Conservation (phyloP, 805 yeast genomes). For the Wickerhamomyces pijperi region DNA sequence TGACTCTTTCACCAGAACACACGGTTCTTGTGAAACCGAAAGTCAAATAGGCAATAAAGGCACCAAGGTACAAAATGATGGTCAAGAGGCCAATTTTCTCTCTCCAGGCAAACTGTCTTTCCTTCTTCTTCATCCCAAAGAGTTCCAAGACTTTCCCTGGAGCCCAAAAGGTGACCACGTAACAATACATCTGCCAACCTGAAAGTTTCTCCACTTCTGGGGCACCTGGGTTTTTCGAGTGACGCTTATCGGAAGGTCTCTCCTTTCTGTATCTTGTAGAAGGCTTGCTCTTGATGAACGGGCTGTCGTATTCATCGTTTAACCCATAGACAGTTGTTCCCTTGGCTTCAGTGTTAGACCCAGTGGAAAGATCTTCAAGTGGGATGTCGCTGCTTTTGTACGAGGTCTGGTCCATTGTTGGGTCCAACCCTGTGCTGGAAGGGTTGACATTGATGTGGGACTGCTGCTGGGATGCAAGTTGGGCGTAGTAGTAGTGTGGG, state of each 20-base stretch:
- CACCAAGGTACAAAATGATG: slow-evolving; percentile 62
- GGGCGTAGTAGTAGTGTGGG: slow-evolving; percentile 71
- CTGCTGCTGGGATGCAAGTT: slow-evolving; percentile 56
- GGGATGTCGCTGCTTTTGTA: slow-evolving; percentile 8
- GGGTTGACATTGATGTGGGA: slow-evolving; percentile 56
- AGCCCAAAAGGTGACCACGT: slow-evolving; percentile 81
- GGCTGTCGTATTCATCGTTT: slow-evolving; percentile 41
- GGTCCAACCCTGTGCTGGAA: slow-evolving; percentile 64
- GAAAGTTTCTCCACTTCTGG: slow-evolving; percentile 15
- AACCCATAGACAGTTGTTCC: slow-evolving; percentile 48
- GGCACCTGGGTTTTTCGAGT: neutral
- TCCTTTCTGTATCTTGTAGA: slow-evolving; percentile 1
- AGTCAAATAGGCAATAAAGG: slow-evolving; percentile 73
- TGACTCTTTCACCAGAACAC: slow-evolving; percentile 37
- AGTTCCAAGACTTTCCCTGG: slow-evolving; percentile 61
- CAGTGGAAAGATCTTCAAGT: slow-evolving; percentile 11
- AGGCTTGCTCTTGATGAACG: slow-evolving; percentile 8
- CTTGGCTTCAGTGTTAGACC: slow-evolving; percentile 9
- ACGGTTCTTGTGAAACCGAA: slow-evolving; percentile 85
- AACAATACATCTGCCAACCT: slow-evolving; percentile 78
- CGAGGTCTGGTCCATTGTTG: slow-evolving; percentile 16
- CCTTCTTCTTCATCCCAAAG: slow-evolving; percentile 70
- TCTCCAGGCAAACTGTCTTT: slow-evolving; percentile 92
- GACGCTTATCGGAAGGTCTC: slow-evolving; percentile 1
- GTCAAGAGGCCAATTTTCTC: slow-evolving; percentile 84